These are phyloP conservation scores for Vicia sativa DNA, from an alignment of 306 rosid genomes.

Conservation along the genomic window DNA sequence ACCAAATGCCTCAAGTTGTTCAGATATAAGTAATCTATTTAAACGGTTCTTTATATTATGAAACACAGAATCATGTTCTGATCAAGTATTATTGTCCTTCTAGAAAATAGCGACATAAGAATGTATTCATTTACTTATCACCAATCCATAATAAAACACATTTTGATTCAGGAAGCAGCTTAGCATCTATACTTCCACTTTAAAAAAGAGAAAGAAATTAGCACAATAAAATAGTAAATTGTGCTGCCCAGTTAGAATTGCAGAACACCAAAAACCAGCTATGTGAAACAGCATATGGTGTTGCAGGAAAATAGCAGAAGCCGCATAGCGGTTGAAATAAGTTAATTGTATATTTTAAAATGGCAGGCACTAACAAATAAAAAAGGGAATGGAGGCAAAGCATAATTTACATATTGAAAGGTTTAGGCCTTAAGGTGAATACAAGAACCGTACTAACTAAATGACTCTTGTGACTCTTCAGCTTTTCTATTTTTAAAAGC, in stretches of 20 bases:
- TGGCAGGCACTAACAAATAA: neutral
- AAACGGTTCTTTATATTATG: slow-evolving; percentile 11
- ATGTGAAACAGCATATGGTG: neutral
- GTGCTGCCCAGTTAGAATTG: neutral
- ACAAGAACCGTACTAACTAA: neutral
- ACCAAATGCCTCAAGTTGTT: slow-evolving; percentile 30
- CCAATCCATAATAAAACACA: neutral
- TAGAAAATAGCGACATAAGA: slow-evolving; percentile 1
- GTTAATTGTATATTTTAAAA: neutral
- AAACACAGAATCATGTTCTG: slow-evolving; percentile 21
- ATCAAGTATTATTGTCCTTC: slow-evolving; percentile 10
- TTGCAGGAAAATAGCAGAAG: neutral
- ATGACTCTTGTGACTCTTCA: neutral
- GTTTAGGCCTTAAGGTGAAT: neutral
- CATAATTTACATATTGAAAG: neutral
- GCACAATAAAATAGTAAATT: slow-evolving; percentile 25
- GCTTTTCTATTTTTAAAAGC: neutral
- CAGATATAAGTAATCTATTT: slow-evolving; percentile 29
- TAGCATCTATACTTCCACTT: slow-evolving; percentile 23
- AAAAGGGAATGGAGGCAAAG: neutral
- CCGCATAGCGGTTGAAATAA: neutral
- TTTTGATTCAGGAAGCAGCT: slow-evolving; percentile 16
- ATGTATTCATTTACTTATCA: slow-evolving; percentile 17
- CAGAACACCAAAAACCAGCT: neutral
- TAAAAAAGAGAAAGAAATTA: slow-evolving; percentile 12